These are phyloP conservation scores for Kodamaea suecica DNA, from an alignment of 1,139 yeast species.

Conservation along the genomic window DNA sequence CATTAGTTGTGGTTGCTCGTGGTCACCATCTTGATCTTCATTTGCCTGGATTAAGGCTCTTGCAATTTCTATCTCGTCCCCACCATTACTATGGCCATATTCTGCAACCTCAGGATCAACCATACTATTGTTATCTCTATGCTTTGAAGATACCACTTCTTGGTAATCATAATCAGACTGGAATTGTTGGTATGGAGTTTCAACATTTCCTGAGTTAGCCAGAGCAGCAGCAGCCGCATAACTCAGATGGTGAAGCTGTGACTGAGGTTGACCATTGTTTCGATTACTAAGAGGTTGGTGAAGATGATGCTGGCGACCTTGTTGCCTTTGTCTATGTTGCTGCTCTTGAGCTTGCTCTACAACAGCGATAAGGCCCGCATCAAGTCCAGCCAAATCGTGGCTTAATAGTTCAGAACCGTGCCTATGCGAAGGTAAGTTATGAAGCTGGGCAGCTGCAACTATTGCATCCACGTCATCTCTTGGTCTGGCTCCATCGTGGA, in stretches of 20 bases:
- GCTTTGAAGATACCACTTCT: conserved; percentile 9
- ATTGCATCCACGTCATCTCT: conserved; percentile 35
- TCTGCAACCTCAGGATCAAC: conserved; percentile 61
- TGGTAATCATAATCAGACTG: conserved; percentile 21
- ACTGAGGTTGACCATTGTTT: conserved; percentile 6
- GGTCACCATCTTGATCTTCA: conserved; percentile 30
- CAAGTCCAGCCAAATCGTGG: conserved; percentile 43
- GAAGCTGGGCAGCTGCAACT: conserved; percentile 35
- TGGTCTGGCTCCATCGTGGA: conserved; percentile 19
- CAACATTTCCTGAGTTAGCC: conserved; percentile 24
- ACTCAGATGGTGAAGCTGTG: conserved; percentile 17
- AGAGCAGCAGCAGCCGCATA: conserved; percentile 47
- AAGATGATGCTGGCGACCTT: conserved; percentile 12
- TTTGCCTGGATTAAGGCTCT: conserved; percentile 63
- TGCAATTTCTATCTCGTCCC: conserved; percentile 62
- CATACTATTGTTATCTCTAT: conserved; percentile 22
- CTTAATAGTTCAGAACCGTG: conserved; percentile 30
- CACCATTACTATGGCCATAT: conserved; percentile 47
- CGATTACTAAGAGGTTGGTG: conserved; percentile 1
- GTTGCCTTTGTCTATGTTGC: conserved; percentile 13
- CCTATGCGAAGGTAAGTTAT: conserved; percentile 28
- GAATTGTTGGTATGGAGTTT: conserved; percentile 22
- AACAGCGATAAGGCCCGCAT: conserved; percentile 61
- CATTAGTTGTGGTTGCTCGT: not conserved
- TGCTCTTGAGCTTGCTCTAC: conserved; percentile 57